Evolutionary conservation across 495 filamentous ascomycete genomes (phyloP).

Genomic region (Penicillium ochrochloron): DNA sequence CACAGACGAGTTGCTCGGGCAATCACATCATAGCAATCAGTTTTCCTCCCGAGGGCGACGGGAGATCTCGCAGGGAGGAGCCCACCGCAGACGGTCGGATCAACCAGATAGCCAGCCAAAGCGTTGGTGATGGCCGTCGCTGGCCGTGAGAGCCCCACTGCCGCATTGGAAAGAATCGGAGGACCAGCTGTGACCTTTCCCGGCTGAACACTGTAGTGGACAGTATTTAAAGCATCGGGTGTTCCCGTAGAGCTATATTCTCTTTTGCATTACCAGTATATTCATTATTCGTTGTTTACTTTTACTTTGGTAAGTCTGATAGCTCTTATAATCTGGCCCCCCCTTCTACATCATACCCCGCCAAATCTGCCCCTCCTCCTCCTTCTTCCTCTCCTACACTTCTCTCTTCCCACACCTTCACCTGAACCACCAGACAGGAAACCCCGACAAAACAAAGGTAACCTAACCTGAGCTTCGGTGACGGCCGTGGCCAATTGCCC

Average conservation of each 20-base stretch:
- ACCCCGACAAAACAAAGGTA: conserved; percentile 4
- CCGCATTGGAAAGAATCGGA: conserved; percentile 52
- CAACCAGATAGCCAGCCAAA: conserved; percentile 39
- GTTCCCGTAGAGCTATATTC: conserved; percentile 28
- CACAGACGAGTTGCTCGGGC: conserved; percentile 10
- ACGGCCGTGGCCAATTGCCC: conserved; percentile 32
- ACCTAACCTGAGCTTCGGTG: conserved; percentile 29
- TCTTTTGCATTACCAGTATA: neutral
- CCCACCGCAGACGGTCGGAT: conserved; percentile 39
- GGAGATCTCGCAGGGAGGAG: conserved; percentile 47
- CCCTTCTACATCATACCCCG: conserved; percentile 24
- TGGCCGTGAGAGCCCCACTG: conserved; percentile 40
- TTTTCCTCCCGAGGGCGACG: conserved; percentile 45
- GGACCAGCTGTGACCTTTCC: conserved; percentile 36
- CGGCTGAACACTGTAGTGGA: conserved; percentile 20
- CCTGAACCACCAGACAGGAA: conserved; percentile 14
- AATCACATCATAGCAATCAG: conserved; percentile 32
- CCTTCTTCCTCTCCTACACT: neutral
- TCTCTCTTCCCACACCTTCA: conserved; percentile 1
- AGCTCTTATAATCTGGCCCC: neutral
- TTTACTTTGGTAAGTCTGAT: conserved; percentile 26
- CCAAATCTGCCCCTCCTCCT: conserved; percentile 26
- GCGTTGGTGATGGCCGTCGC: conserved; percentile 29
- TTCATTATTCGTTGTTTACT: conserved; percentile 22
- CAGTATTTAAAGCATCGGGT: conserved; percentile 40